Base-by-base conservation (phyloP, 768 basidiomycete species). In the Boletus fagicola region DNA sequence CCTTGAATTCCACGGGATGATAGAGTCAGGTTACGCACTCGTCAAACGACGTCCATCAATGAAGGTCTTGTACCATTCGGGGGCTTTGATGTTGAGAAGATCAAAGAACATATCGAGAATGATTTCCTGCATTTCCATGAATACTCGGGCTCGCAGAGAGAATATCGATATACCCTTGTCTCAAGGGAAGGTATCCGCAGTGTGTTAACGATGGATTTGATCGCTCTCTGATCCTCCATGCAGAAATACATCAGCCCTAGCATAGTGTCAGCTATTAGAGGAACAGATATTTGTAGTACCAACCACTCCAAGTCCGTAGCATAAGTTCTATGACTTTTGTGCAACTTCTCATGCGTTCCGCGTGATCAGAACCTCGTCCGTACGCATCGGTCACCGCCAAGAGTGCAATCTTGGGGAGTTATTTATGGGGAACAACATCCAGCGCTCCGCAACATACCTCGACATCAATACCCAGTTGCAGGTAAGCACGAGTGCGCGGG, bases 31-130 rank as follows among this genome's bases (percentile, higher is more conserved):
- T n/a, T 46, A 64, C 86, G 59, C 67, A 94, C 94, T 89, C 3
- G 94, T 96, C 53, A 97, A 73, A 30, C 94, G 80, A 48, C 91
- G 84, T 12, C 94, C 94, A 54, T 88, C 88, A 36, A 97, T 88
- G 66, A 96, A 98, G 0, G 92, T 89, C 65, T 92, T 83, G 68
- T 92, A 92, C 94, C 95, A 98, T 45, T 89, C 88, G 1, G 94
- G 91, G 0, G 90, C 82, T 70, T 92, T 92, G 73, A 98, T 95
- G 54, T 94, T 92, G 20, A 99, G 76, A 18, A 95, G 78, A 59
- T 92, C 90, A 65, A 98, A 98, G 65, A 98, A 90, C 83, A 97
- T 88, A 63, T 98, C 93, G 51, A 98, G 77, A 36, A 98, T 79
- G 31, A 94, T 84, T 77, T 98, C 96, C 95, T 97, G 64, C 18